phyloP scores from a whole-genome alignment of 345 rosid genomes.

The Pugionium cornutum region DNA sequence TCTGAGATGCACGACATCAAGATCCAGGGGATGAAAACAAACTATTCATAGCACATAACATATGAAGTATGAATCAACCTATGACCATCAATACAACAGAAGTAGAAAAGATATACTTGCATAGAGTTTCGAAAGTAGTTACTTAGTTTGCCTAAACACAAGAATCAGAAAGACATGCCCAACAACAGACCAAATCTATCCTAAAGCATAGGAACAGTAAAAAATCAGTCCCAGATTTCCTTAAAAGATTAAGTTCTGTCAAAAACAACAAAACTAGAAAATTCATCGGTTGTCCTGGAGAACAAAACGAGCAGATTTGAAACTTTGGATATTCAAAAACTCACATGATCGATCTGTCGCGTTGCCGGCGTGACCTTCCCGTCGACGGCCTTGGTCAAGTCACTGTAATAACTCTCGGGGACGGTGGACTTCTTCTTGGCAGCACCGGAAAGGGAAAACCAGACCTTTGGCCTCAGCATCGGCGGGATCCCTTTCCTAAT shows the following conservation, averaged over 20 bases:
- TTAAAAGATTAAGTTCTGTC: too few relatives aligned
- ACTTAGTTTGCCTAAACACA: background rate
- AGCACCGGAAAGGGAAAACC: constrained; percentile 98
- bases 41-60: constrained; percentile 14
- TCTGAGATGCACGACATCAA: constrained; percentile 11
- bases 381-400: constrained; percentile 84
- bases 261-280: too few relatives aligned
- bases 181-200: too few relatives aligned
- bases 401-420: constrained; percentile 92
- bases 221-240: too few relatives aligned
- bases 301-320: too few relatives aligned
- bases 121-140: background rate
- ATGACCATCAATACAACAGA: constrained; percentile 15
- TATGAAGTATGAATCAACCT: background rate
- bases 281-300: too few relatives aligned
- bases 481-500: constrained; percentile 98
- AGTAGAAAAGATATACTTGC: background rate
- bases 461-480: constrained; percentile 89
- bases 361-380: constrained; percentile 95
- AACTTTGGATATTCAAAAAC: constrained; percentile 25
- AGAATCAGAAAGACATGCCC: too few relatives aligned
- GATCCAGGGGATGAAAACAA: background rate
- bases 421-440: constrained; percentile 99
- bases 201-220: too few relatives aligned
- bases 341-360: constrained; percentile 95